phyloP scores from a whole-genome alignment of 371 early-diverging fungal species.

The Mucor mucedo region DNA sequence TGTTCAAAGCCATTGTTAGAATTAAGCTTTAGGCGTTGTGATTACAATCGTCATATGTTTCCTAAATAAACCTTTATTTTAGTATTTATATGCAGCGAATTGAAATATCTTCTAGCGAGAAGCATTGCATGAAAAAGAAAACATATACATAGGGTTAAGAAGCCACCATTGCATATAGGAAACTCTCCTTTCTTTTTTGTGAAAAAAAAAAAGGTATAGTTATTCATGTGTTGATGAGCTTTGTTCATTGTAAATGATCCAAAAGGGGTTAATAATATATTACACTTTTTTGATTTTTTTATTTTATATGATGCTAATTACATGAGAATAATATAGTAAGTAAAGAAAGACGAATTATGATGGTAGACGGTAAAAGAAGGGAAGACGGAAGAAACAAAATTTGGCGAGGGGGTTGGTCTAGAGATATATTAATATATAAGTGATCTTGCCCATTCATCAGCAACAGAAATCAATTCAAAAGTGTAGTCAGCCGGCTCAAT shows the following conservation, averaged over 20 bases:
- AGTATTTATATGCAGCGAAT: not conserved
- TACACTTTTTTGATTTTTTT: too few species aligned
- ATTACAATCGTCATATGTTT: too few species aligned
- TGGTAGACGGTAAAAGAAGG: not conserved
- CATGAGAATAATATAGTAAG: too few species aligned
- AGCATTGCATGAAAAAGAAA: not conserved
- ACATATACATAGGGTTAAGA: not conserved
- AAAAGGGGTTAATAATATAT: too few species aligned
- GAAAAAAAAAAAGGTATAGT: too few species aligned
- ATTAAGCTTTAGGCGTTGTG: too few species aligned
- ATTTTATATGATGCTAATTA: too few species aligned
- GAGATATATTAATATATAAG: conserved; percentile 36
- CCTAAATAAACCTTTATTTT: not conserved
- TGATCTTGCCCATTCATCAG: conserved; percentile 58
- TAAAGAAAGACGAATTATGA: not conserved
- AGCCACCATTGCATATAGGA: not conserved
- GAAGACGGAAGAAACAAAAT: conserved; percentile 2
- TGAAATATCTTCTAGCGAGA: not conserved
- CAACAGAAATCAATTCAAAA: conserved; percentile 56
- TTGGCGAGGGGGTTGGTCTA: not conserved
- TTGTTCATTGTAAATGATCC: too few species aligned
- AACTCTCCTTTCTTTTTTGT: too few species aligned
- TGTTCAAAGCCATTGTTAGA: too few species aligned
- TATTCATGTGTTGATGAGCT: too few species aligned
- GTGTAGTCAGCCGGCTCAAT: conserved; percentile 59